Conservation (phyloP, 768 basidiomycete species). For the Tylopilus intermedius region DNA sequence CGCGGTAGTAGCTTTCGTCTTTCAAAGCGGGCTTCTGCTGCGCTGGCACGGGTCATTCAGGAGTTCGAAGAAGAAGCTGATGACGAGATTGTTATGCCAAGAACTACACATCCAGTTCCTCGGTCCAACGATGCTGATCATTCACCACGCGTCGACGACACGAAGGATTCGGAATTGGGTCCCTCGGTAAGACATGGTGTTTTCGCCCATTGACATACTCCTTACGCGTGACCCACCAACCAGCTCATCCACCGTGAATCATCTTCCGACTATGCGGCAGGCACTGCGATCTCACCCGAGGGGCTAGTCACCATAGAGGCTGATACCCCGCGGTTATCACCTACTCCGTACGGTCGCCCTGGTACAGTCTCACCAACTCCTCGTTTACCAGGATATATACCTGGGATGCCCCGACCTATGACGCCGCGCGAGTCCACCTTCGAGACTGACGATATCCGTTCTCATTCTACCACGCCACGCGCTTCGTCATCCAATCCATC, state of each 20-base stretch:
- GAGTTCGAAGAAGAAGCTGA: constrained; percentile 72
- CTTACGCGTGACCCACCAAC: constrained; percentile 17
- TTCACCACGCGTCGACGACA: constrained; percentile 16
- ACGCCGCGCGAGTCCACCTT: constrained; percentile 68
- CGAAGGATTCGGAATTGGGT: constrained; percentile 18
- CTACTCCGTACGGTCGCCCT: constrained; percentile 51
- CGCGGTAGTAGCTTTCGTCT: constrained; percentile 17
- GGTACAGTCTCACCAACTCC: constrained; percentile 46
- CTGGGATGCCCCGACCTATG: constrained; percentile 89
- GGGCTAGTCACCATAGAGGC: constrained; percentile 44
- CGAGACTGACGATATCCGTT: constrained; percentile 70
- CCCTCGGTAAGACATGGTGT: constrained; percentile 22
- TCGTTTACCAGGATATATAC: constrained; percentile 76
- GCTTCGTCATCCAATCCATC: constrained; percentile 60
- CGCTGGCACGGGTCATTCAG: constrained; percentile 69
- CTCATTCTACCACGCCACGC: constrained; percentile 68
- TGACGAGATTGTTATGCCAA: constrained; percentile 73
- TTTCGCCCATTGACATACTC: constrained; percentile 9
- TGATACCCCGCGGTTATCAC: constrained; percentile 53
- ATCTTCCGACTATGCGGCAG: constrained; percentile 49
- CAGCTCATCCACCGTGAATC: constrained; percentile 29
- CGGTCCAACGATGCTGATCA: constrained; percentile 32
- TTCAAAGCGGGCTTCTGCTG: constrained; percentile 62
- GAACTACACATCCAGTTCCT: constrained; percentile 47
- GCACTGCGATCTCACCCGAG: constrained; percentile 69